Evolutionary conservation across 2,329 filamentous ascomycete species (phyloP).

Genomic region (Fusarium devonianum): DNA sequence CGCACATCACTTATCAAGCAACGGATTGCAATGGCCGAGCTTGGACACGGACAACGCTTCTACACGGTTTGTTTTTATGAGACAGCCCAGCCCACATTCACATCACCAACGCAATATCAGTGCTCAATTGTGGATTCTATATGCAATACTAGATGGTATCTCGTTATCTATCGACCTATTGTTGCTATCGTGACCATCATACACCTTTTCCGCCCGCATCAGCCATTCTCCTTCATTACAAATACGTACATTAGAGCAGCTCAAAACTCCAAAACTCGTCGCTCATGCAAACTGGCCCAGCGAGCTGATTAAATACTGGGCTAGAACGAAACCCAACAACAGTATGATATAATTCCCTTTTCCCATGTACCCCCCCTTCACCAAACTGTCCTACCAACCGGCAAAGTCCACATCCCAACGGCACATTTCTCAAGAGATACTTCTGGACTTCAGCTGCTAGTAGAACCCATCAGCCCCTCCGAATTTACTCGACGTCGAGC

Average conservation of each 20-base stretch:
- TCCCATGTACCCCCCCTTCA: conserved; percentile 16
- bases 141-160: conserved; percentile 35
- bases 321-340: conserved; percentile 27
- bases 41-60: no score
- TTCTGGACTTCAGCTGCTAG: conserved; percentile 20
- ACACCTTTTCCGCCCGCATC: conserved; percentile 10
- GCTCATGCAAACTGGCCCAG: conserved; percentile 33
- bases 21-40: no score
- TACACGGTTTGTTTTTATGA: no score
- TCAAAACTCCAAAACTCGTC: conserved; percentile 38
- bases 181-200: conserved; percentile 37
- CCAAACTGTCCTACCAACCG: background rate
- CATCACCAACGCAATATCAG: background rate
- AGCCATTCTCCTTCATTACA: conserved; percentile 33
- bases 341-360: conserved; percentile 15
- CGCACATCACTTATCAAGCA: no score
- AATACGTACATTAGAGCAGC: conserved; percentile 33
- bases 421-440: background rate
- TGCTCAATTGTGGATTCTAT: background rate
- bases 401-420: background rate
- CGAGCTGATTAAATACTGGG: conserved; percentile 26
- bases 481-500: conserved; percentile 44
- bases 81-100: background rate
- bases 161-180: conserved; percentile 29
- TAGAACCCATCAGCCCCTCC: conserved; percentile 44